Conservation (phyloP, 2,329 filamentous ascomycete species). For the Alternaria brassicicola region DNA sequence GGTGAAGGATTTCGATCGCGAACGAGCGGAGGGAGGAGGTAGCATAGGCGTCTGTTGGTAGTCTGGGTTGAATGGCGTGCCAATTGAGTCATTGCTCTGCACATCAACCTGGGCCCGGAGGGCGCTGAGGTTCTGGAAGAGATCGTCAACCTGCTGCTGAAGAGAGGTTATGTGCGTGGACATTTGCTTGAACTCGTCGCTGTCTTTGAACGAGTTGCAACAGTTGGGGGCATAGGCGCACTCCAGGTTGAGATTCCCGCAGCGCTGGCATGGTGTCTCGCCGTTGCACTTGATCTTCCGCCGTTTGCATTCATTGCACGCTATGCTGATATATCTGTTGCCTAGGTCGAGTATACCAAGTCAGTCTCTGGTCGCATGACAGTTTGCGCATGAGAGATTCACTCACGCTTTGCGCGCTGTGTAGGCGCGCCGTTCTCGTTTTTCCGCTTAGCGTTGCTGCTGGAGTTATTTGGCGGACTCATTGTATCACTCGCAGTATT, state of each 20-base stretch:
- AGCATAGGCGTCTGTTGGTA: conserved; percentile 44
- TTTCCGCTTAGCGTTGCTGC: conserved; percentile 50
- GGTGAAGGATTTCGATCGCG: conserved; percentile 43
- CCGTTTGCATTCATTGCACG: conserved; percentile 70
- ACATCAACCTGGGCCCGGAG: conserved; percentile 61
- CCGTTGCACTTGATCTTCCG: conserved; percentile 74
- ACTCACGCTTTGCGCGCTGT: conserved; percentile 62
- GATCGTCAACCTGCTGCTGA: conserved; percentile 81
- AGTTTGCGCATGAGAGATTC: neutral
- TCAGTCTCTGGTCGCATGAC: neutral
- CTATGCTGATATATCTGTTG: conserved; percentile 68
- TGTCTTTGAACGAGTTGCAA: conserved; percentile 87
- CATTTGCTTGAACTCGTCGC: conserved; percentile 82
- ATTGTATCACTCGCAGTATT: conserved; percentile 42
- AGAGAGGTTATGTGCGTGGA: conserved; percentile 73
- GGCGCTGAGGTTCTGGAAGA: conserved; percentile 73
- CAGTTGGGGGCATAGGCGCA: conserved; percentile 71
- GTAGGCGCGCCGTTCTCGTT: conserved; percentile 49
- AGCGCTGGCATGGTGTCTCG: conserved; percentile 68
- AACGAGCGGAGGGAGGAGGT: conserved; percentile 48
- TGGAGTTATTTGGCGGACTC: conserved; percentile 39
- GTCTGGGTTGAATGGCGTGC: conserved; percentile 41
- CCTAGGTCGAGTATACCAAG: neutral
- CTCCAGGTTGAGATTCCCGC: conserved; percentile 67
- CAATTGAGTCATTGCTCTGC: conserved; percentile 36